Conservation (phyloP, 768 basidiomycete genomes). For the Naganishia randhawae region DNA sequence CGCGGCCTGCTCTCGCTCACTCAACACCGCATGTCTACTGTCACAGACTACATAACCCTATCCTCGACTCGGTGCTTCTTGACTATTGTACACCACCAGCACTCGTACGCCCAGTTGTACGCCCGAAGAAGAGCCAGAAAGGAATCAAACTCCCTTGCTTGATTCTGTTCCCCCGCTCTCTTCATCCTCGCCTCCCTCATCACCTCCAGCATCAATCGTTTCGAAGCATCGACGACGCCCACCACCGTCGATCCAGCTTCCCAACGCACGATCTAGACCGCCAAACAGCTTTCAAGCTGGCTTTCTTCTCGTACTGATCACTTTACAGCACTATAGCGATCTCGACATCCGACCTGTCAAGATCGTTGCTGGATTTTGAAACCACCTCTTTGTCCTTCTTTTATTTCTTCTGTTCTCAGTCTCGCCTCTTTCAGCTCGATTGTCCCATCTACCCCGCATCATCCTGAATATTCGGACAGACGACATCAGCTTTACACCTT, state of each 20-base stretch:
- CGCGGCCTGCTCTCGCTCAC: neutral
- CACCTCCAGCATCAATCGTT: neutral
- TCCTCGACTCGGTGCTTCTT: neutral
- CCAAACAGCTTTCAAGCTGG: slow-evolving; percentile 8
- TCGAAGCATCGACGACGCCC: slow-evolving; percentile 8
- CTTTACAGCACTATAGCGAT: slow-evolving; percentile 19
- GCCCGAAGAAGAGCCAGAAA: slow-evolving; percentile 18
- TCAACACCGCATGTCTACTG: neutral
- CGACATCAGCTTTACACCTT: neutral
- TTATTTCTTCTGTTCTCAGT: neutral
- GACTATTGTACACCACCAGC: neutral
- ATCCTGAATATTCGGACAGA: neutral
- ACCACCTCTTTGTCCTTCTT: slow-evolving; percentile 22
- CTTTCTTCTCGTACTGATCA: slow-evolving; percentile 12
- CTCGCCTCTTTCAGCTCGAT: slow-evolving; percentile 9
- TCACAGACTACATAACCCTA: neutral
- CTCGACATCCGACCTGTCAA: slow-evolving; percentile 23
- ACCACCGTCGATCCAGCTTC: neutral
- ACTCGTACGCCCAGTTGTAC: neutral
- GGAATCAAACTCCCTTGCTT: slow-evolving; percentile 4
- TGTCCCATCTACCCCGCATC: neutral
- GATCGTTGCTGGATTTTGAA: slow-evolving; percentile 24
- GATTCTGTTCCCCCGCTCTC: slow-evolving; percentile 17
- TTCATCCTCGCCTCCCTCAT: neutral
- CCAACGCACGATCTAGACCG: neutral